Conservation (phyloP, 306 rosid species). For the Heteromeles arbutifolia region DNA sequence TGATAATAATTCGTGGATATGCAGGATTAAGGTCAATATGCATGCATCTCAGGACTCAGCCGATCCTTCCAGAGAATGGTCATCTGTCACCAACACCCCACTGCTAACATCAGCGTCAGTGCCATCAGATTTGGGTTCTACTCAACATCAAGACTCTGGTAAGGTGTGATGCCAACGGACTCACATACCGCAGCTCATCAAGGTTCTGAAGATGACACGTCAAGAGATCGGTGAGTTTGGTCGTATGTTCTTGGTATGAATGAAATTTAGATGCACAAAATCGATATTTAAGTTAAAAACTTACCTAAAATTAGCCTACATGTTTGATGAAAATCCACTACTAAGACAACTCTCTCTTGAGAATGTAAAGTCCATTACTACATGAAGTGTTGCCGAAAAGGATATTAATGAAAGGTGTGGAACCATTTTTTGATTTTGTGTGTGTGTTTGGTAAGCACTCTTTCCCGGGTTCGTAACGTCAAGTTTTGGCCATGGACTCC, state of each 20-base stretch:
- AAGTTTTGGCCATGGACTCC: no score
- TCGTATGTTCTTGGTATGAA: conserved; percentile 9
- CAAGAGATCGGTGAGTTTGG: conserved; percentile 19
- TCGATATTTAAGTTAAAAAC: conserved; percentile 11
- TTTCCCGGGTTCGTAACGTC: no score
- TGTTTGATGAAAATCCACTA: neutral
- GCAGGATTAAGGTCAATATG: conserved; percentile 95
- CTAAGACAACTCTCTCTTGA: neutral
- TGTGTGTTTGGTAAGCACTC: no score
- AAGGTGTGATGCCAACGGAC: conserved; percentile 16
- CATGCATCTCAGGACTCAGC: conserved; percentile 54
- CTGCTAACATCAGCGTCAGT: neutral
- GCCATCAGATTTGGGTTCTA: neutral
- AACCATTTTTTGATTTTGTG: neutral
- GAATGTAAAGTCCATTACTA: neutral
- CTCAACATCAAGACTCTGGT: neutral
- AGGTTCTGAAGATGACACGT: conserved; percentile 33
- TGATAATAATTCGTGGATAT: conserved; percentile 13
- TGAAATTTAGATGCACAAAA: conserved; percentile 21
- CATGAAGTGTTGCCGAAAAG: neutral
- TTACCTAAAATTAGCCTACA: neutral
- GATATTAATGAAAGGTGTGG: neutral
- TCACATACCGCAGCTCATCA: conserved; percentile 28
- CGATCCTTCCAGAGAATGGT: conserved; percentile 27
- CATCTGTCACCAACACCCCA: conserved; percentile 2